Percentiles rank a stretch among this genome's conserved stretches.
These are phyloP conservation scores for Ophiostoma ulmi DNA, from an alignment of 2,329 filamentous ascomycete genomes.

Conservation along the genomic window DNA sequence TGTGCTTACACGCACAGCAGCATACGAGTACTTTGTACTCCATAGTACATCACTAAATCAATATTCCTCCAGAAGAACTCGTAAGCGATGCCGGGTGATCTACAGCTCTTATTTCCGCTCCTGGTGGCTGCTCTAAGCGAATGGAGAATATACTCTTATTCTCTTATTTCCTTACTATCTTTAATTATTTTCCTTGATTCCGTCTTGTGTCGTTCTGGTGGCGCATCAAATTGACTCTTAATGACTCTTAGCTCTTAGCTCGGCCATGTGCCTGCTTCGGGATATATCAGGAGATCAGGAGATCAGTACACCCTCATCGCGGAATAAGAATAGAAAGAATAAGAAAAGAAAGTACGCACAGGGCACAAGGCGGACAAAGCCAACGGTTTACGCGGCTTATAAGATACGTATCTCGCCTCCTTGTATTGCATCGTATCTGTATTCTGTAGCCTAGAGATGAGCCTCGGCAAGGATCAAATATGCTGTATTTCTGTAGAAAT, in stretches of 20 bases:
- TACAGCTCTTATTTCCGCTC: neutral
- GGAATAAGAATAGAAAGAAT: neutral
- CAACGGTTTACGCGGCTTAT: neutral
- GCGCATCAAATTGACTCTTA: neutral
- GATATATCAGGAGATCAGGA: neutral
- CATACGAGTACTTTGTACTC: neutral
- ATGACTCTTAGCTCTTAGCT: neutral
- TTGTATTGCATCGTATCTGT: no score
- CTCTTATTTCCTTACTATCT: neutral
- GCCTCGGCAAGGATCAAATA: neutral
- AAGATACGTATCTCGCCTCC: no score
- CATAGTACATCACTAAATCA: neutral
- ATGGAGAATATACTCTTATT: neutral
- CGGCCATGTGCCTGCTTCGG: slow-evolving; percentile 11
- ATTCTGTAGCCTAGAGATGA: neutral
- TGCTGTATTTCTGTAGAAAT: neutral
- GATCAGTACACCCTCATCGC: no score
- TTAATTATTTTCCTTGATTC: neutral
- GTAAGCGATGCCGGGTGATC: slow-evolving; percentile 10
- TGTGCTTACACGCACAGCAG: no score
- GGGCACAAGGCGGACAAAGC: neutral
- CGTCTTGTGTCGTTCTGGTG: neutral
- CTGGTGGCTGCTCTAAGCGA: neutral
- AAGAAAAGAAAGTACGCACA: neutral
- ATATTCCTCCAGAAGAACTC: slow-evolving; percentile 8